These are phyloP conservation scores for Bullera alba DNA, from an alignment of 768 basidiomycete species.

Conservation along the genomic window DNA sequence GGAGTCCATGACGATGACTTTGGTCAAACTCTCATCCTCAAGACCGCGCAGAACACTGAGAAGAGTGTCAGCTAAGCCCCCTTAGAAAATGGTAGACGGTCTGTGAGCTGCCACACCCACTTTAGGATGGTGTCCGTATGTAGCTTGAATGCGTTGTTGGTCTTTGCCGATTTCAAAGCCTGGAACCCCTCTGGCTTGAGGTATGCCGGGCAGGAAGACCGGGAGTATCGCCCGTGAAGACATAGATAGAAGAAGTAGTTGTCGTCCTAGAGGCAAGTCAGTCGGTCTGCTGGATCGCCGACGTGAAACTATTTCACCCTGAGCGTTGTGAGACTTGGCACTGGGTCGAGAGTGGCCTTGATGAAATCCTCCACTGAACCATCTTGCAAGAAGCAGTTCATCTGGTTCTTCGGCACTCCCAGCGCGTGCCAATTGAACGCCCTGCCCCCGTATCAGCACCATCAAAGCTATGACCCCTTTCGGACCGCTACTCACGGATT, in stretches of 20 bases:
- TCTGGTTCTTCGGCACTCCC: slow-evolving; percentile 67
- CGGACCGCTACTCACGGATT: slow-evolving; percentile 43
- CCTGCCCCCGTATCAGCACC: slow-evolving; percentile 1
- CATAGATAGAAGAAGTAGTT: slow-evolving; percentile 60
- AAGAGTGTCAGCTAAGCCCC: slow-evolving; percentile 5
- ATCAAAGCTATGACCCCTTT: background rate
- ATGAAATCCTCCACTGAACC: slow-evolving; percentile 47
- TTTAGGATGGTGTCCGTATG: slow-evolving; percentile 68
- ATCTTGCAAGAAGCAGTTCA: slow-evolving; percentile 54
- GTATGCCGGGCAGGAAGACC: slow-evolving; percentile 56
- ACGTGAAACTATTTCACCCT: too few species aligned
- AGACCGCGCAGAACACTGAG: slow-evolving; percentile 51
- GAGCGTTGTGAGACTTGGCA: slow-evolving; percentile 40
- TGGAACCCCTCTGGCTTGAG: slow-evolving; percentile 60
- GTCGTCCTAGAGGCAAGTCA: slow-evolving; percentile 45
- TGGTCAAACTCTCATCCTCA: slow-evolving; percentile 53
- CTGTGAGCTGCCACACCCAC: slow-evolving; percentile 45
- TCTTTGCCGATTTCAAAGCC: slow-evolving; percentile 49
- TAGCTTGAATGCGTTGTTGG: slow-evolving; percentile 55
- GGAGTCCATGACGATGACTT: slow-evolving; percentile 66
- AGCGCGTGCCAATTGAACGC: slow-evolving; percentile 69
- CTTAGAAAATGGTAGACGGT: background rate
- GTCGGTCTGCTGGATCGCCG: too few species aligned
- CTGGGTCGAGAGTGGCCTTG: slow-evolving; percentile 48
- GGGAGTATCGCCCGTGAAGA: slow-evolving; percentile 56